These are phyloP conservation scores for Theileria parva DNA, from an alignment of 169 alveolate species.

Conservation along the genomic window DNA sequence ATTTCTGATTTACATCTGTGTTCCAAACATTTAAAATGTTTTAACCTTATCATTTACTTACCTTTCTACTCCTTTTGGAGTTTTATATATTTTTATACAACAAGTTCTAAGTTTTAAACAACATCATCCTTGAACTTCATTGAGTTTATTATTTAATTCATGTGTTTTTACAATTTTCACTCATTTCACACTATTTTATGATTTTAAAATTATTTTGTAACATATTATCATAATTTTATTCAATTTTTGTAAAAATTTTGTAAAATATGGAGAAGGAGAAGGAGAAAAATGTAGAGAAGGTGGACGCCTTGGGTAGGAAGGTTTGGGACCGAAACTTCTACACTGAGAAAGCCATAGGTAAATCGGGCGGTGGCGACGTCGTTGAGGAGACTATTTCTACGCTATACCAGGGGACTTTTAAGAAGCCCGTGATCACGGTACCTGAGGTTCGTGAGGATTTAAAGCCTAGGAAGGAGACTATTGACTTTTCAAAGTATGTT, in stretches of 20 bases:
- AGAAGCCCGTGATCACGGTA: conserved; percentile 49
- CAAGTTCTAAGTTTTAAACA: background rate
- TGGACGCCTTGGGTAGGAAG: conserved; percentile 76
- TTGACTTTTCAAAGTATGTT: conserved; percentile 76
- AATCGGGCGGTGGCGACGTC: conserved; percentile 63
- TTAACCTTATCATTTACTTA: background rate
- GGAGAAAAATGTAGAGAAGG: conserved; percentile 18
- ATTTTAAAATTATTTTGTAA: background rate
- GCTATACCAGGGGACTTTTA: conserved; percentile 53
- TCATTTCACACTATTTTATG: background rate
- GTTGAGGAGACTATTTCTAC: conserved; percentile 70
- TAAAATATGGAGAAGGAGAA: background rate
- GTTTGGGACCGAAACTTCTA: conserved; percentile 78
- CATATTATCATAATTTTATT: background rate
- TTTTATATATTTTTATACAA: background rate
- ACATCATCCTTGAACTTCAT: background rate
- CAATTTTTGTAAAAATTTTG: background rate
- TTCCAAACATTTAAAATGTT: background rate
- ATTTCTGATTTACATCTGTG: background rate
- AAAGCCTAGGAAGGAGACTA: conserved; percentile 72
- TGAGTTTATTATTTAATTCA: background rate
- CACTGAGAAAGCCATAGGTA: conserved; percentile 63
- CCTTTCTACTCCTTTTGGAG: background rate
- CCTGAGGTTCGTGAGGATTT: conserved; percentile 78
- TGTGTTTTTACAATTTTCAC: background rate